Evolutionary conservation across 177 flowering plant genomes (phyloP), one percentile per base, ranked within the genome.

Genomic region (Vitis hybrid): DNA sequence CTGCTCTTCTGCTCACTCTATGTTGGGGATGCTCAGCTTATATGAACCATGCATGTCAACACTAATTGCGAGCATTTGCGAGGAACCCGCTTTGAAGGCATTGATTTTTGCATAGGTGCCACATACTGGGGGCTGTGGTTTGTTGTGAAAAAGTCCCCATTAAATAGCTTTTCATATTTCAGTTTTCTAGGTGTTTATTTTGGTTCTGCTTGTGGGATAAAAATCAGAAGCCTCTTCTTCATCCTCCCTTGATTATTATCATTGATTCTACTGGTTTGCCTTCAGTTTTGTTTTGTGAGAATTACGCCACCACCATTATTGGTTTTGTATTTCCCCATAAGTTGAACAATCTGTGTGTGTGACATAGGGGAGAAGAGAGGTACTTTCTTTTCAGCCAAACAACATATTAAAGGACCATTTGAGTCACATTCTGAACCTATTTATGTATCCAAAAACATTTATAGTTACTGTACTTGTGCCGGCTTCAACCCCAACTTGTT

Each of bases 101-200:
- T 77, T 72, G 26, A 51, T 77, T 80, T 82, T 79, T 69, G 71
- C 70, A 45, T 65, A 72, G 72, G 72, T 77, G 81, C 86, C 74
- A 20, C 74, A 72, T 68, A 74, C 71, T 51, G 69, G 81, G 85
- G 80, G 78, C 66, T 66, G 61, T 65, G 57, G 48, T 69, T 75
- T 73, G 74, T 49, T 62, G n/a, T 55, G 72, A 45, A 55, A 51
- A 61, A 26, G 19, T 19, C 75, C 72, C 80, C 75, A 50, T 69
- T 16, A 22, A 18, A 69, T 72, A 71, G 60, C 50, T 60, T 55
- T 22, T 52, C 53, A 50, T 58, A 14, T 60, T 49, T 70, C 1
- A 64, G 31, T 55, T 26, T 65, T 55, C 51, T 60, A 45, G 68
- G 51, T 62, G 20, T 69, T 60, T 12, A 50, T 60, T 66, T 61